Evolutionary conservation across 2,329 filamentous ascomycete genomes (phyloP).

Genomic region (Exophiala viscosa): DNA sequence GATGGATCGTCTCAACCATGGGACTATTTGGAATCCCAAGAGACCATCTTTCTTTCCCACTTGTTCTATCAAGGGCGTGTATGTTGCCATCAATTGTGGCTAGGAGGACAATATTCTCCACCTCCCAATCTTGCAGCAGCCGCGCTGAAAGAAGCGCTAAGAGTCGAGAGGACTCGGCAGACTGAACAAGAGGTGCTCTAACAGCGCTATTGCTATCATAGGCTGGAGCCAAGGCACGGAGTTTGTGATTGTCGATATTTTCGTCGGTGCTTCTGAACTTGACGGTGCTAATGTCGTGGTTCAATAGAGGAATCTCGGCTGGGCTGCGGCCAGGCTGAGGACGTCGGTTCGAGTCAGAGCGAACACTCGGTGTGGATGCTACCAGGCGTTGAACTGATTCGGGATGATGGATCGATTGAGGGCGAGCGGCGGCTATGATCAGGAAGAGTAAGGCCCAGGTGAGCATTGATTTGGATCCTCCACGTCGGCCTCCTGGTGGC

Average conservation of each 20-base stretch:
- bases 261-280: slow-evolving; percentile 29
- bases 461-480: slow-evolving; percentile 25
- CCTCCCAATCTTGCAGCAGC: slow-evolving; percentile 98
- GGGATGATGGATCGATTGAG: slow-evolving; percentile 15
- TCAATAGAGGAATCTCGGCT: slow-evolving; percentile 28
- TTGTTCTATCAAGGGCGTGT: slow-evolving; percentile 84
- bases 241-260: slow-evolving; percentile 23
- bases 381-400: slow-evolving; percentile 21
- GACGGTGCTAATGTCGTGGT: slow-evolving; percentile 26
- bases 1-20: slow-evolving; percentile 86
- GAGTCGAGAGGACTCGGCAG: slow-evolving; percentile 61
- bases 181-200: slow-evolving; percentile 83
- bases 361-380: slow-evolving; percentile 19
- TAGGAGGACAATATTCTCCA: slow-evolving; percentile 99
- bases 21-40: slow-evolving; percentile 72
- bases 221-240: slow-evolving; percentile 84
- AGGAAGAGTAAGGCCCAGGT: slow-evolving; percentile 26
- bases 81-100: slow-evolving; percentile 98
- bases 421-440: slow-evolving; percentile 20
- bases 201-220: slow-evolving; percentile 64
- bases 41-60: slow-evolving; percentile 79
- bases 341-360: slow-evolving; percentile 15
- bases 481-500: slow-evolving; percentile 23
- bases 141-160: slow-evolving; percentile 89
- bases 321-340: slow-evolving; percentile 29